phyloP scores from a whole-genome alignment of 2,329 filamentous ascomycete species.

The Fusarium poae region DNA sequence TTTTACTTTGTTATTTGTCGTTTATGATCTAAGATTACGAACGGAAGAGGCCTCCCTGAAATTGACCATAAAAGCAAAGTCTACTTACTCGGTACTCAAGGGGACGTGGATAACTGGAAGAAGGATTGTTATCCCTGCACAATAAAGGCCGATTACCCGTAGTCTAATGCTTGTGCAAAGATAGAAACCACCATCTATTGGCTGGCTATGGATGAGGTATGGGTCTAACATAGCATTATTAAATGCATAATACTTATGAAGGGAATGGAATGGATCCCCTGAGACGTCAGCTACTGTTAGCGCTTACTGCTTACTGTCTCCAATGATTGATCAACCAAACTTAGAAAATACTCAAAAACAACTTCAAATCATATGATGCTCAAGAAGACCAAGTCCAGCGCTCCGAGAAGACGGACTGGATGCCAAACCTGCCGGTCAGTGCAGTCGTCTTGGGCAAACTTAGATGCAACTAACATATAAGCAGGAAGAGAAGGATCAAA shows the following conservation, averaged over 20 bases:
- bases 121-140: neutral
- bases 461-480: neutral
- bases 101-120: neutral
- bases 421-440: constrained; percentile 26
- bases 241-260: neutral
- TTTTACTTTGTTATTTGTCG: neutral
- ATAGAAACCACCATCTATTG: neutral
- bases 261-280: neutral
- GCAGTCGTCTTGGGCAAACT: accelerated
- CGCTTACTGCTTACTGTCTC: constrained; percentile 12
- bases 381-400: constrained; percentile 3
- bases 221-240: neutral
- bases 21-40: neutral
- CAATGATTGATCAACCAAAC: neutral
- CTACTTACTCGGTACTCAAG: neutral
- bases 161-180: neutral
- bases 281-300: constrained; percentile 1
- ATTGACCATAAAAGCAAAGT: neutral
- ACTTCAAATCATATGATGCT: neutral
- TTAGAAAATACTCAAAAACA: neutral
- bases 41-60: constrained; percentile 12
- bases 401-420: constrained; percentile 12
- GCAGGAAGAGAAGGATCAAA: constrained; percentile 21
- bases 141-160: no score
- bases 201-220: neutral